Evolutionary conservation across 345 rosid species (phyloP), one percentile per base, ranked within the genome.

Genomic region (Turnera subulata): DNA sequence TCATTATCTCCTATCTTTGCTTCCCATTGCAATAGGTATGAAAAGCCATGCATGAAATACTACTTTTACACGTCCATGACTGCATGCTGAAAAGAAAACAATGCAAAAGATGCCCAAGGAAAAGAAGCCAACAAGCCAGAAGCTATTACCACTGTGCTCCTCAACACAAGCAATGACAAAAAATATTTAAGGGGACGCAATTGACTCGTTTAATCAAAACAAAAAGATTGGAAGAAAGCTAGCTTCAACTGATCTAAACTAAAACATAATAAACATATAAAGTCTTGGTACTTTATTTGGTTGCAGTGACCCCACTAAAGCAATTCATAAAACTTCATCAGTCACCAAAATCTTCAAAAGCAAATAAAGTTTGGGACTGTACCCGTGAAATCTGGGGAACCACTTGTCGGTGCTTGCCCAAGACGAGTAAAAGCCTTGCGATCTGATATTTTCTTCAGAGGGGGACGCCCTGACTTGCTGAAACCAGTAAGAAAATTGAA

Each of bases 401-500:
- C 65, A 26, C 60, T 62, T 35, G 52, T 52, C 35, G 72, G 70
- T 13, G 56, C 29, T 62, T 74, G 72, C 55, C 68, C 78, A 58
- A 68, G 63, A 49, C 76, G 76, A 50, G 59, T 38, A 42, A 70
- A 33, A 59, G 58, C 60, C 74, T 81, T 81, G 43, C 78, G 78
- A 47, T 78, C 83, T 14, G 79, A 69, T 52, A 73, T 47, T 62
- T 78, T 81, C 70, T 78, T 81, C n/a, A 78, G 65, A 47, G 85
- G 85, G 33, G 83, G 86, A 25, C 86, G 78, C 46, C 86, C 81
- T 6, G 80, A 65, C 78, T 76, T 78, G 59, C 83, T 81, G 81
- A 48, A 29, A 73, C 50, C 46, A 64, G 55, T 45, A 55, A 59
- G 70, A 20, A 47, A n/a, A 58, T 38, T 16, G 53, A 35, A 53